phyloP scores from a whole-genome alignment of 2,329 filamentous ascomycete species.

The Sporothrix luriei region DNA sequence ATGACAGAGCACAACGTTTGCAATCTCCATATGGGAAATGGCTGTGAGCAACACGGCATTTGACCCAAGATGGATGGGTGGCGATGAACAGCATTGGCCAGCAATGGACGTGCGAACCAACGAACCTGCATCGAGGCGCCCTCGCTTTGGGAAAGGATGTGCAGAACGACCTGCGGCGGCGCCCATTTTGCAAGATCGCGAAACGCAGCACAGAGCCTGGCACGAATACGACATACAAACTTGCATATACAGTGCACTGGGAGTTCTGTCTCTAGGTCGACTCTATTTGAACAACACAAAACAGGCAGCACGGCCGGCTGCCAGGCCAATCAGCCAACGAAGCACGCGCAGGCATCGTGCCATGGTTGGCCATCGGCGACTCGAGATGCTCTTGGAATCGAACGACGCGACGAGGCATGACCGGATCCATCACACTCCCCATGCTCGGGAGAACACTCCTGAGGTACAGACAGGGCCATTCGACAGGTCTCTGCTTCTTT shows the following conservation, averaged over 20 bases:
- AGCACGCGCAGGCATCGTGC: conserved; percentile 18
- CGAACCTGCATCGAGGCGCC: conserved; percentile 13
- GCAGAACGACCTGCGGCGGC: background rate
- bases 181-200: conserved; percentile 14
- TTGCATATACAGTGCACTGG: too few species aligned
- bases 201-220: background rate
- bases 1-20: conserved; percentile 16
- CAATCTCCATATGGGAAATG: conserved; percentile 17
- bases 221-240: background rate
- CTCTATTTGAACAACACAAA: background rate
- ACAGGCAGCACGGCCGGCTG: conserved; percentile 8
- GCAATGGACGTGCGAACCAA: conserved; percentile 12
- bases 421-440: too few species aligned
- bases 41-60: conserved; percentile 6
- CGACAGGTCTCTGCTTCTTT: background rate
- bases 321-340: background rate
- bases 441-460: background rate
- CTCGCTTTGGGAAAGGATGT: conserved; percentile 6
- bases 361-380: conserved; percentile 1
- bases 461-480: background rate
- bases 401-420: conserved; percentile 11
- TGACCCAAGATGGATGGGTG: background rate
- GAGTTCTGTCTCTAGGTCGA: too few species aligned
- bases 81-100: conserved; percentile 21
- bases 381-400: conserved; percentile 17